Conservation (phyloP, 164 flowering plant species). For the Akebia trifoliata region DNA sequence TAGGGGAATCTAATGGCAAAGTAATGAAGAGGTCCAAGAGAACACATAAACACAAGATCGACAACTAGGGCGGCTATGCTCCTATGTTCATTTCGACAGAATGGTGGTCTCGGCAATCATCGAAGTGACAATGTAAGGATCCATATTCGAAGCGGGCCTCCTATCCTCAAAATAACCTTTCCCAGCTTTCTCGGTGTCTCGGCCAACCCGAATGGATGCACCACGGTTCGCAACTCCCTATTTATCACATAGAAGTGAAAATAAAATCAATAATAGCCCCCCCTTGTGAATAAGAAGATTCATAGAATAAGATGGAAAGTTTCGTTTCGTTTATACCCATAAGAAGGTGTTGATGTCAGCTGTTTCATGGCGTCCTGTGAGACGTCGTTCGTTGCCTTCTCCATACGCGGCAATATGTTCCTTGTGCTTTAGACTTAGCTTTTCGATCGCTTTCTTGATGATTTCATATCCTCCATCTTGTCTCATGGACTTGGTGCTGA, state of each 20-base stretch:
- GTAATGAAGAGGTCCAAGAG: too few species aligned
- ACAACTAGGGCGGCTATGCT: too few species aligned
- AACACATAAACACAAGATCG: too few species aligned
- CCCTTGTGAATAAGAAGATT: too few species aligned
- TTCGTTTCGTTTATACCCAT: too few species aligned
- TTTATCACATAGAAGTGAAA: too few species aligned
- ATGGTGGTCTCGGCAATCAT: slow-evolving; percentile 41
- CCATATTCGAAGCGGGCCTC: slow-evolving; percentile 47
- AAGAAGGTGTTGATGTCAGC: slow-evolving; percentile 32
- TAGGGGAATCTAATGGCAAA: too few species aligned
- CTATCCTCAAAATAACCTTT: slow-evolving; percentile 46
- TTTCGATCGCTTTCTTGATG: slow-evolving; percentile 79
- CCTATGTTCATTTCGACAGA: slow-evolving; percentile 27
- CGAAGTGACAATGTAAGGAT: slow-evolving; percentile 35
- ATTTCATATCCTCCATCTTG: slow-evolving; percentile 66
- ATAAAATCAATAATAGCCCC: too few species aligned
- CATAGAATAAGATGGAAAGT: too few species aligned
- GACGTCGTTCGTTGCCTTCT: slow-evolving; percentile 34
- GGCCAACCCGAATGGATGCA: slow-evolving; percentile 33
- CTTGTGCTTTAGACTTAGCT: slow-evolving; percentile 67
- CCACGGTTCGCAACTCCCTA: slow-evolving; percentile 41
- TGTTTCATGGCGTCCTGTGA: slow-evolving; percentile 37
- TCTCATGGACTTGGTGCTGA: slow-evolving; percentile 86
- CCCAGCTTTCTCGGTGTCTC: slow-evolving; percentile 34
- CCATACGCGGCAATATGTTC: slow-evolving; percentile 88